Evolutionary conservation across 2,329 filamentous ascomycete genomes (phyloP).

Genomic region (Apiospora rasikravindrae): DNA sequence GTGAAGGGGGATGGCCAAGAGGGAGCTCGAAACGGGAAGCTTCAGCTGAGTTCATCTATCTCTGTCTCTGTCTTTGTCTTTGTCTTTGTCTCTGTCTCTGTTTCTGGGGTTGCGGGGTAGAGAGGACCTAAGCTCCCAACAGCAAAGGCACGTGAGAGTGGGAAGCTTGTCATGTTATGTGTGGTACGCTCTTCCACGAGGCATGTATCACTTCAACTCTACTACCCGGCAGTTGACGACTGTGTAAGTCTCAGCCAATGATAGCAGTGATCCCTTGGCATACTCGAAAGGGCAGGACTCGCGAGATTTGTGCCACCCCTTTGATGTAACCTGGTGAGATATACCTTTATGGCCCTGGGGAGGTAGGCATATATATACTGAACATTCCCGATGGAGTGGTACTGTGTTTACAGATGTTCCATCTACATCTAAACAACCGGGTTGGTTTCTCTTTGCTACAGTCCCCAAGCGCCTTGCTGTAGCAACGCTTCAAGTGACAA

Average conservation of each 20-base stretch:
- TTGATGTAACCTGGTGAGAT: not conserved
- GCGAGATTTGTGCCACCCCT: not conserved
- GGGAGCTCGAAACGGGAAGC: not conserved
- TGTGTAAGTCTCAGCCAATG: not conserved
- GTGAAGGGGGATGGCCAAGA: not conserved
- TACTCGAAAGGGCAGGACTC: not conserved
- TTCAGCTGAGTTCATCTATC: not conserved
- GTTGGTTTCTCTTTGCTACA: not conserved
- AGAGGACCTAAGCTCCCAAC: not conserved
- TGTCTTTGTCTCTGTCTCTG: no score
- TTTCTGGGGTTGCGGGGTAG: not conserved
- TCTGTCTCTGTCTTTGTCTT: not conserved
- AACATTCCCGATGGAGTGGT: not conserved
- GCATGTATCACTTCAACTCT: conserved; percentile 14
- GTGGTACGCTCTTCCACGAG: not conserved
- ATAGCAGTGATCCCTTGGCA: not conserved
- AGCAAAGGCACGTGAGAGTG: conserved; percentile 5
- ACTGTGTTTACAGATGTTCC: not conserved
- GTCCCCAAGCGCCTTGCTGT: conserved; percentile 1
- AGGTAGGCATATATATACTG: not conserved
- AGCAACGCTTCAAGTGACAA: not conserved
- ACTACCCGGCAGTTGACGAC: not conserved
- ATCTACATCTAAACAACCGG: not conserved
- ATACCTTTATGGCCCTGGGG: no score
- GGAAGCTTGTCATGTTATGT: not conserved